Evolutionary conservation across 1,284 basidiomycete species (phyloP), one percentile per base, ranked within the genome.

Genomic region (Ustilago cynodontis): DNA sequence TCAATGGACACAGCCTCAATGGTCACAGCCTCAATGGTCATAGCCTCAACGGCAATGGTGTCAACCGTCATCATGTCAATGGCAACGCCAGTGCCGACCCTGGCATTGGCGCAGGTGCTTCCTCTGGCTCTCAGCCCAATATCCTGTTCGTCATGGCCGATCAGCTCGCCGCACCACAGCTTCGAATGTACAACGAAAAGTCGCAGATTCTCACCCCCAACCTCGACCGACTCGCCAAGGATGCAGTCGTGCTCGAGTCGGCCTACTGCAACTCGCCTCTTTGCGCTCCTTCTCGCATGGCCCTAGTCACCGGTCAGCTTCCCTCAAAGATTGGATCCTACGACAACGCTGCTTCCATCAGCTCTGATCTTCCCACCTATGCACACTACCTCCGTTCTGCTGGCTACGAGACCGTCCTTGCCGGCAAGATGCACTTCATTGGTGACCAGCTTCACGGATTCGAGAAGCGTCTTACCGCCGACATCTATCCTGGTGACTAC

Each of bases 261-360:
- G 70, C 70, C 35, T 71, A 71, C 56, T 71, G 70, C 64, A 71
- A 71, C 59, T 71, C 70, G 20, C 70, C 70, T 10, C 62, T 71
- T 31, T 71, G 70, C 22, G 70, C 70, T 29, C 70, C 70, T 7
- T 71, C 70, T n/a, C 70, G 70, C 22, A 71, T 71, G 70, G 70
- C 70, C 20, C 64, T 71, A 33, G 70, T 71, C 16, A 66, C 70
- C 20, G 70, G 70, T 24, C 70, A 71, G 56, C 64, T 71, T 3
- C 70, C 70, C 1, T 71, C 70, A 24, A 71, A 71, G 52, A 71
- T 71, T 24, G 64, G 47, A 28, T 57, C 70, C 1, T 71, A 71
- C 56, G 70, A 71, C 52, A 71, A 71, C 20, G 70, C 70, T 20
- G 49, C 70, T 18, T 65, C 70, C 31, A 71, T 71, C 52, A 71